These are phyloP conservation scores for Verticillium nonalfalfae DNA, from an alignment of 2,329 filamentous ascomycete genomes.

Conservation along the genomic window DNA sequence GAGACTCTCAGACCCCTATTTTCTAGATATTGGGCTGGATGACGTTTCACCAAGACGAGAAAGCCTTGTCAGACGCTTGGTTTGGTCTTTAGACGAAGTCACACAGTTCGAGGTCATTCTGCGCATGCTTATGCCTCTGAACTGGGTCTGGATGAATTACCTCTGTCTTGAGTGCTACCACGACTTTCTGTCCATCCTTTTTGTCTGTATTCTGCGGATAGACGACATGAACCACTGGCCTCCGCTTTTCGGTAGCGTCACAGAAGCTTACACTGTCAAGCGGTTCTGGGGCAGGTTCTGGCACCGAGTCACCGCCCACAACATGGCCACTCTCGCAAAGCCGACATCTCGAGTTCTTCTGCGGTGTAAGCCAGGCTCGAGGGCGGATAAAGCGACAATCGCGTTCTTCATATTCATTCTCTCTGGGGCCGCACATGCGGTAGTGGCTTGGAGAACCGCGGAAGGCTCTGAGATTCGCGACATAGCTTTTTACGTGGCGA, in stretches of 20 bases:
- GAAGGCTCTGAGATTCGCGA: neutral
- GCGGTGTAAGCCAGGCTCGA: neutral
- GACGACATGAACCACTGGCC: constrained; percentile 6
- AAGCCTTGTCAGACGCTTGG: neutral
- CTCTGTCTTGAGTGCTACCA: constrained; percentile 3
- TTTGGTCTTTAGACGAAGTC: neutral
- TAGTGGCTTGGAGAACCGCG: neutral
- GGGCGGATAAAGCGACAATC: neutral
- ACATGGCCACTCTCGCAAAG: neutral
- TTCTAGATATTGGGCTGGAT: neutral
- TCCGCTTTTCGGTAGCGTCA: neutral
- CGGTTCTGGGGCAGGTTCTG: neutral
- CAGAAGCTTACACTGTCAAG: neutral
- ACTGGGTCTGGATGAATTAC: neutral
- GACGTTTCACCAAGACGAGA: neutral
- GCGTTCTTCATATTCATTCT: neutral
- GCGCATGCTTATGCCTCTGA: neutral
- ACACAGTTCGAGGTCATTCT: neutral
- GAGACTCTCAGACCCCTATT: neutral
- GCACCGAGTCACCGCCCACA: neutral
- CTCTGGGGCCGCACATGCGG: neutral
- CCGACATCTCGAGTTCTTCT: neutral
- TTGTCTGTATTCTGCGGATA: constrained; percentile 11
- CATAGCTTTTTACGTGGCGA: neutral
- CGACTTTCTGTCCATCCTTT: constrained; percentile 9